Evolutionary conservation across 2,329 filamentous ascomycete species (phyloP).

Genomic region (Lasiodiplodia sp.): DNA sequence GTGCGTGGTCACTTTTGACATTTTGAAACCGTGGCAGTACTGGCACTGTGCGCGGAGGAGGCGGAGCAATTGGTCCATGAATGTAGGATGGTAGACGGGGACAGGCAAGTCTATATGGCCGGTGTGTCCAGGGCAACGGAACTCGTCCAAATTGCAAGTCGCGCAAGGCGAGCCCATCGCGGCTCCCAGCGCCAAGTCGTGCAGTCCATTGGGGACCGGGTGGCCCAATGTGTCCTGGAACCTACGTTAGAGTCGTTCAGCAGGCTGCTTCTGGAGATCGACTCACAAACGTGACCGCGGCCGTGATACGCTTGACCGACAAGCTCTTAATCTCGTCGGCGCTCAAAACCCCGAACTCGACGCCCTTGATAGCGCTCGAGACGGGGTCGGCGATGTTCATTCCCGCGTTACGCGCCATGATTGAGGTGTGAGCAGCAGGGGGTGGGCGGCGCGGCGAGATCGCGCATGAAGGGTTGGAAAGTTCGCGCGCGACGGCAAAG

Average conservation of each 20-base stretch:
- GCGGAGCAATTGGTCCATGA: constrained; percentile 89
- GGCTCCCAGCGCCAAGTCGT: constrained; percentile 89
- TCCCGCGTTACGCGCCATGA: constrained; percentile 24
- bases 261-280: not conserved
- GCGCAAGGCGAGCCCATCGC: constrained; percentile 87
- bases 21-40: constrained; percentile 87
- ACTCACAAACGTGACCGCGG: constrained; percentile 64
- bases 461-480: constrained; percentile 21
- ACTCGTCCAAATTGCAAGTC: constrained; percentile 85
- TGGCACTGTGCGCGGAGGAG: constrained; percentile 86
- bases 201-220: constrained; percentile 87
- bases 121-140: constrained; percentile 85
- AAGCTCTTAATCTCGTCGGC: constrained; percentile 83
- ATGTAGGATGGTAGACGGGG: constrained; percentile 94
- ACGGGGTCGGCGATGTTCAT: constrained; percentile 73
- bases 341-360: constrained; percentile 88
- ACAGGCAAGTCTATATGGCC: constrained; percentile 95
- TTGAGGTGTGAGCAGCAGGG: not conserved
- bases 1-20: constrained; percentile 79
- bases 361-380: constrained; percentile 80
- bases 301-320: constrained; percentile 83
- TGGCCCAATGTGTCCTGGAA: constrained; percentile 78
- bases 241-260: not conserved
- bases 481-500: constrained; percentile 15
- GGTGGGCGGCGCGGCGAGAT: constrained; percentile 10